Base-by-base conservation (phyloP, 1,139 yeast species). In the Yamadazyma dendronema region DNA sequence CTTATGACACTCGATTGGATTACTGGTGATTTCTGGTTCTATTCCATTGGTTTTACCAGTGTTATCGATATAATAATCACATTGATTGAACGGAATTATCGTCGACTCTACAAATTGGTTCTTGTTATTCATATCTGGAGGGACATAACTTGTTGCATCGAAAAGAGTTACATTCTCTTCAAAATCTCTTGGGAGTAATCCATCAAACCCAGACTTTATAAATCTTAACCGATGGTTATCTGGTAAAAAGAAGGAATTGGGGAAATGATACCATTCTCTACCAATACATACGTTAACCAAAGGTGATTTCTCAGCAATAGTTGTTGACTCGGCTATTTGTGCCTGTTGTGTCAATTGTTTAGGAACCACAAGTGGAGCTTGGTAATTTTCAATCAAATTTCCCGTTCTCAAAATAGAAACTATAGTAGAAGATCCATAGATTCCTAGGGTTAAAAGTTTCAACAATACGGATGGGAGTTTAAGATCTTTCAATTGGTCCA, bases 201-300 rank as follows among this genome's bases (percentile, higher is more conserved):
- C 97, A 54, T 81, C 78, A 59, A 90, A 90, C 2, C 94, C 95
- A 40, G 89, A 81, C 40, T 70, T 67, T 7, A 86, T 79, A 57
- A 87, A 90, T 48, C 67, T 67, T 19, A 88, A 61, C 43, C 96
- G 66, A 41, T 74, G 63, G 25, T 74, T 69, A 15, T 67, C 63
- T 2, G 85, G 83, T 17, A 90, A 63, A 54, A 89, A 86, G 56
- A 89, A 84, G 0, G 97, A 89, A 1, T 85, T 81, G 10, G 97
- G 97, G 61, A 68, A 90, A 53, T 92, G 86, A 53, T 88, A 88
- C 97, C 97, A 90, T 62, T 92, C 97, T 42, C 96, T 76, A 2
- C 96, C 97, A 16, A 86, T 72, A 57, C 97, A 92, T 0, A 90
- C 82, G 47, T 79, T 82, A 3, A 67, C 65, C 1, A 48, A 17